Conservation (phyloP, 2,329 filamentous ascomycete genomes). For the Colletotrichum chrysophilum region DNA sequence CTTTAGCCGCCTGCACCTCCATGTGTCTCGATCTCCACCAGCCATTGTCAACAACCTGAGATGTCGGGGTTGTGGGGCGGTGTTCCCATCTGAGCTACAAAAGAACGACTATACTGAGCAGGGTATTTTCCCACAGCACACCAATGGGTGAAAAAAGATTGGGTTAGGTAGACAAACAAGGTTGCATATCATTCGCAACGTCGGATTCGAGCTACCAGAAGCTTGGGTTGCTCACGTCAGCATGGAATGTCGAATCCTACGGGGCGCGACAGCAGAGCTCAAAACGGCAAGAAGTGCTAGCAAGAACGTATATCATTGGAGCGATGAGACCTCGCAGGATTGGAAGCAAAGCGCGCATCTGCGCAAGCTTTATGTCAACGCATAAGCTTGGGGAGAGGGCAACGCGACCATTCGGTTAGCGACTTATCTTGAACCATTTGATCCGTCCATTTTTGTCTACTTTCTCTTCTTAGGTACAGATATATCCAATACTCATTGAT, state of each 20-base stretch:
- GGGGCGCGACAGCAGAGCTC: background rate
- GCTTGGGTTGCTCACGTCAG: background rate
- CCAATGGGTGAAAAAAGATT: background rate
- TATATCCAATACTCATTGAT: background rate
- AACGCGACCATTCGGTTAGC: background rate
- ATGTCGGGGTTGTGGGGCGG: background rate
- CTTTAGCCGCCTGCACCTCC: background rate
- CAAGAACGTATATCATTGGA: background rate
- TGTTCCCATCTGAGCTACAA: background rate
- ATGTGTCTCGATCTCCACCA: background rate
- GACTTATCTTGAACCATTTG: background rate
- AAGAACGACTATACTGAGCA: background rate
- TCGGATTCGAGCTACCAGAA: background rate
- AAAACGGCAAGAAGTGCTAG: background rate
- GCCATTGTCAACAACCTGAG: background rate
- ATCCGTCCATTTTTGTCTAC: background rate
- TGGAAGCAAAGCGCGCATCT: background rate
- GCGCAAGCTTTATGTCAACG: background rate
- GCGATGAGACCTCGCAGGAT: background rate
- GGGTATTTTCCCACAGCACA: background rate
- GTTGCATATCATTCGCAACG: background rate
- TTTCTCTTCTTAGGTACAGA: background rate
- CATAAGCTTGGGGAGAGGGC: background rate
- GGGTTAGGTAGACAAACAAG: background rate
- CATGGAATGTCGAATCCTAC: background rate